phyloP scores from a whole-genome alignment of 2,329 filamentous ascomycete species.

The Epichloe sibirici region DNA sequence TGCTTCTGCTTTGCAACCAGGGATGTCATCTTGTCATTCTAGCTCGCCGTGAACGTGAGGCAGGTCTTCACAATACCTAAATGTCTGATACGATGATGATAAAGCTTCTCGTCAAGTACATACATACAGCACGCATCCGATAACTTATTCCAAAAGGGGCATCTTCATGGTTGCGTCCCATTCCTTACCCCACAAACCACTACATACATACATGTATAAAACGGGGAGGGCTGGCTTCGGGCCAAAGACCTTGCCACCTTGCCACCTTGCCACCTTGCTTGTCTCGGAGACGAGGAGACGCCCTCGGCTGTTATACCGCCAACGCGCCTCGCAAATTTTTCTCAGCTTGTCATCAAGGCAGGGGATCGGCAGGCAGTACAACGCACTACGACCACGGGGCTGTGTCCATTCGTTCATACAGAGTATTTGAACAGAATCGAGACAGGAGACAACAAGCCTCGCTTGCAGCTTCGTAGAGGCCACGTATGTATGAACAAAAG shows the following conservation, averaged over 20 bases:
- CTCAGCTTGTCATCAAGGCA: neutral
- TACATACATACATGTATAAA: neutral
- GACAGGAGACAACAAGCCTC: too few species aligned
- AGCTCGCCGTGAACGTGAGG: neutral
- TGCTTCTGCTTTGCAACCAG: neutral
- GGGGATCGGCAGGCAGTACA: neutral
- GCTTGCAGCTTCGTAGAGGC: too few species aligned
- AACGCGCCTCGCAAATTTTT: neutral
- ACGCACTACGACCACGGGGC: neutral
- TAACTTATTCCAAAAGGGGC: neutral
- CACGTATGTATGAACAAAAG: too few species aligned
- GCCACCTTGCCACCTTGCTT: too few species aligned
- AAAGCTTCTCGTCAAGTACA: too few species aligned
- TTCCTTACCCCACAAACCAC: slow-evolving; percentile 3
- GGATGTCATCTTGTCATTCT: neutral
- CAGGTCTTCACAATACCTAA: too few species aligned
- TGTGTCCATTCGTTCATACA: neutral
- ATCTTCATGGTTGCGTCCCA: neutral
- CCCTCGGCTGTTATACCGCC: neutral
- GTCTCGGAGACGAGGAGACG: neutral
- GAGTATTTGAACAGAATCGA: too few species aligned
- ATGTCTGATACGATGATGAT: too few species aligned
- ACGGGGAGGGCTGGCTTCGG: neutral
- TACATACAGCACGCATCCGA: too few species aligned
- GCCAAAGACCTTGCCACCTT: neutral